Evolutionary conservation across 495 filamentous ascomycete genomes (phyloP), one percentile per base, ranked within the genome.

Genomic region (Trichocladium uniseriatum): DNA sequence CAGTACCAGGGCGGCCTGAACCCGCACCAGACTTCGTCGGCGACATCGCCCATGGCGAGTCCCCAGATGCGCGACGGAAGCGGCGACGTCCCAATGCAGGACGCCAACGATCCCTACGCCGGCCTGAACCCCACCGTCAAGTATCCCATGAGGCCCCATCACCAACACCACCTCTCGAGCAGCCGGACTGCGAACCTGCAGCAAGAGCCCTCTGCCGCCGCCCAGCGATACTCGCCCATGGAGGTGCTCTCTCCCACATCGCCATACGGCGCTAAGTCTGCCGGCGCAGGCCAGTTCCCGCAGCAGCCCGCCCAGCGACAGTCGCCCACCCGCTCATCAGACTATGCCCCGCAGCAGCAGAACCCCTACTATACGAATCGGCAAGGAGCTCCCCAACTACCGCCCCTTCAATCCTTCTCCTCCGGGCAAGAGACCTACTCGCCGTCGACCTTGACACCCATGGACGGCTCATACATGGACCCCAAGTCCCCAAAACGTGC

Each of bases 211-310:
- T 87, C 86, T 20, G 75, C 85, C 31, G 86, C 89, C 38, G 87
- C 89, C 40, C 86, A 91, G 60, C 79, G 91, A 59, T 96, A 98
- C 66, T 95, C 90, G 11, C 92, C 91, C 43, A 94, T 94, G 89
- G 90, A 94, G 59, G 79, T 81, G 6, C 69, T 91, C 20, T 73
- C 73, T 45, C 77, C 74, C 29, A 73, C 72, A 28, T 79, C 74
- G 16, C 71, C 74, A 9, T 78, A 78, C 59, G 56, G 62, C 41
- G 51, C 65, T 39, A 69, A 75, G 60, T 51, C 68, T 42, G 55
- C 63, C 43, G 49, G 54, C 45, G 62, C 58, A 59, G 52, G 54
- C 53, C 74, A 74, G 43, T 77, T 67, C 51, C 48, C 67, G 35
- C 58, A 66, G 50, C 58, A 65, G 13, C 60, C 64, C 18, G 55